phyloP scores from a whole-genome alignment of 1,284 basidiomycete species.

The Wallemia mellicola region DNA sequence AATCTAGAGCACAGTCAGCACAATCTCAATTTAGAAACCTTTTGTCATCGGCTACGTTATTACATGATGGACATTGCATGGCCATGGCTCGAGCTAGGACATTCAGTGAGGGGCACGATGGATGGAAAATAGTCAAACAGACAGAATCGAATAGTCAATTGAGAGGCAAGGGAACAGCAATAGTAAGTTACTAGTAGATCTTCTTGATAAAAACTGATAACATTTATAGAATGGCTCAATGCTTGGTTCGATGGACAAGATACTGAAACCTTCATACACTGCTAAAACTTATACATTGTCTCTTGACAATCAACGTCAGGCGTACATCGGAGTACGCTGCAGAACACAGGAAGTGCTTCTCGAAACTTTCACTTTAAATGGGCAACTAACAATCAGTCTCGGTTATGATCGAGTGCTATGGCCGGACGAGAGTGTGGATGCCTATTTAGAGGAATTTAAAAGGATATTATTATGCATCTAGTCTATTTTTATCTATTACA shows the following conservation, averaged over 20 bases:
- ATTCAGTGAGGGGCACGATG: background rate
- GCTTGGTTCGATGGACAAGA: background rate
- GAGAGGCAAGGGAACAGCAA: background rate
- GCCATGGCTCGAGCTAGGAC: background rate
- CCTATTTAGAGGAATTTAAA: background rate
- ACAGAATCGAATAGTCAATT: background rate
- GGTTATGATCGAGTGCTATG: background rate
- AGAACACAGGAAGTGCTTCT: background rate
- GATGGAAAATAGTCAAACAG: background rate
- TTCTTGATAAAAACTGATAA: no score
- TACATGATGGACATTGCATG: background rate
- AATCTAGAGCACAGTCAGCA: background rate
- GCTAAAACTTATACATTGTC: background rate
- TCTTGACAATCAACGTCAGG: background rate
- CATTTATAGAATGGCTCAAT: background rate
- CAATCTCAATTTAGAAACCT: background rate
- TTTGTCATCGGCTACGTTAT: background rate
- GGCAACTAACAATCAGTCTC: background rate
- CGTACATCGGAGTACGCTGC: background rate
- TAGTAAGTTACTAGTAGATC: no score
- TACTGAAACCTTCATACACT: background rate
- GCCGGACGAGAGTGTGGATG: background rate
- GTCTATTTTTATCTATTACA: no score
- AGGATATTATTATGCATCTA: no score
- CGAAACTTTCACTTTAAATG: background rate